Evolutionary conservation across 306 rosid species (phyloP), one percentile per base, ranked within the genome.

Genomic region (Cicer arietinum): DNA sequence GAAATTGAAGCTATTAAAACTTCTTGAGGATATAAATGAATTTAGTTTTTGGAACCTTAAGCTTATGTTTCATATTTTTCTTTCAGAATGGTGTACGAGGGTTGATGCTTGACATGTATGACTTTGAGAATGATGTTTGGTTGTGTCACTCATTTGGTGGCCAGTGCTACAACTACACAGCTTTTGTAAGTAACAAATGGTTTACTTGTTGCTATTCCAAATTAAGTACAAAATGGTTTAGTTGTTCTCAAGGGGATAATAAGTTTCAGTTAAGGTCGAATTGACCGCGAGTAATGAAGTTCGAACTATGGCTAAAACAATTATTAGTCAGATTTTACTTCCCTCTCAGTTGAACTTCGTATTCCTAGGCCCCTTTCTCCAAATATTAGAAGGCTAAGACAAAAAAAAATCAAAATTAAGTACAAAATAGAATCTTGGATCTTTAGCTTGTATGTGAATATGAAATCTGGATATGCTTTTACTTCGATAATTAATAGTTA

Each of bases 41-140:
- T 81, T 63, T 16, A 44, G 39, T 56, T 71, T 53, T 52, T 74
- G 57, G 12, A 17, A 67, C 62, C 63, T 70, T 35, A 57, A 68
- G 72, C 74, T 46, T 35, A 72, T 5, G 77, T 79, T 45, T 64
- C 47, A 37, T 43, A 30, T 79, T 77, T 79, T 7, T 80, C 13
- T 77, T 58, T 80, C 92, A 94, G 97, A 86, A 90, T 77, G 99
- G 97, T 8, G 84, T 92, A 7, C 65, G 99, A 84, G 99, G 95
- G 6, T 83, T 94, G 40, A 91, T 94, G 99, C 96, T 94, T 8
- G 99, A 94, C 80, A 39, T 89, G 89, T 94, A 94, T 71, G 97
- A 94, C 84, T 94, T 89, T 63, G 52, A 76, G 82, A 89, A 89
- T 56, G 97, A 89, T 54, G 75, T 90, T 71, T 94, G 99, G 99